Conservation (phyloP, 164 flowering plant species). For the Macadamia integrifolia region DNA sequence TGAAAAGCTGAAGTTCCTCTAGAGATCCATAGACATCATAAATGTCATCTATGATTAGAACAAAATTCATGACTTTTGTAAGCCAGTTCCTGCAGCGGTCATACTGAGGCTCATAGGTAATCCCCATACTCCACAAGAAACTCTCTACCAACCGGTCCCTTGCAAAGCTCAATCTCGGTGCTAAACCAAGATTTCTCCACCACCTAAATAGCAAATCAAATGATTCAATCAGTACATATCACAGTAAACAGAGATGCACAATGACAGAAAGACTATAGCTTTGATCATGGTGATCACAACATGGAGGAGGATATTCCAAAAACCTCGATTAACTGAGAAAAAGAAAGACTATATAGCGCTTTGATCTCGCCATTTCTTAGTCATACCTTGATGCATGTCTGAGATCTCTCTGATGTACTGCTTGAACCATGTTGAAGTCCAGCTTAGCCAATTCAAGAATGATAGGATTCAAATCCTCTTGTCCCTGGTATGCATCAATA, state of each 20-base stretch:
- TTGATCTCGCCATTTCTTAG: too few species aligned
- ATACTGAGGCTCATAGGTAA: slow-evolving; percentile 22
- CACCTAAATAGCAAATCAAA: slow-evolving; percentile 23
- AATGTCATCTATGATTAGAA: slow-evolving; percentile 35
- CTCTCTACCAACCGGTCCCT: slow-evolving; percentile 42
- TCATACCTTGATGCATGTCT: slow-evolving; percentile 25
- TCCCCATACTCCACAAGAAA: slow-evolving; percentile 35
- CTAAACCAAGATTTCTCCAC: slow-evolving; percentile 36
- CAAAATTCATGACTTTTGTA: slow-evolving; percentile 28
- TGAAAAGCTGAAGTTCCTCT: slow-evolving; percentile 37
- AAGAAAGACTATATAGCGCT: too few species aligned
- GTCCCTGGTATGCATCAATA: slow-evolving; percentile 14
- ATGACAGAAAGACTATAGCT: too few species aligned
- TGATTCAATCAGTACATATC: not conserved
- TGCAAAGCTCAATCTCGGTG: slow-evolving; percentile 21
- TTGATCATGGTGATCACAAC: too few species aligned
- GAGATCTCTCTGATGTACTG: slow-evolving; percentile 29
- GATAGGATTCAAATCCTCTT: slow-evolving; percentile 3
- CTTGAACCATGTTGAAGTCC: slow-evolving; percentile 43
- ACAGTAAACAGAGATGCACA: too few species aligned
- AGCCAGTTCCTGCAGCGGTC: slow-evolving; percentile 20
- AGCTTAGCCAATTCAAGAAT: slow-evolving; percentile 35
- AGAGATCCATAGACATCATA: slow-evolving; percentile 39
- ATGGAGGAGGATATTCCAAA: too few species aligned
- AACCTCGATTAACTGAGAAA: too few species aligned